Evolutionary conservation across 164 flowering plant species (phyloP), one percentile per base, ranked within the genome.

Genomic region (Protea cynaroides): DNA sequence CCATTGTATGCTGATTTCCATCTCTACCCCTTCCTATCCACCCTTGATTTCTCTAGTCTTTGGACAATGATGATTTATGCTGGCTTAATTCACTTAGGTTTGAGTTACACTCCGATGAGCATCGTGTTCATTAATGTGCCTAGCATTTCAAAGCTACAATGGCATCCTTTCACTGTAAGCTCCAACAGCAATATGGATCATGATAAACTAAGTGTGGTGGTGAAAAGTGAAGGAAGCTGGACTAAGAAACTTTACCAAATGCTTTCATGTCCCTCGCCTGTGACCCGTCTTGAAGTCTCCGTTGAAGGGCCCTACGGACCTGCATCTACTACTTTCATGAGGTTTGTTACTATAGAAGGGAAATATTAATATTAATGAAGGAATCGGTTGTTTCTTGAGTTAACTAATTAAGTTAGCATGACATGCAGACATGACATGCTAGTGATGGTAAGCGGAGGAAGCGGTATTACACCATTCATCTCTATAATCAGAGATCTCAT

Each of bases 221-320:
- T 87, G 47, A 84, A 82, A 69, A 49, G 65, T 13, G 82, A 77
- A 67, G 97, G 94, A 69, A 79, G 71, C 58, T 92, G 97, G 97
- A 65, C 87, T 23, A 68, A 65, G 22, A 83, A 81, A 67, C 92
- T 89, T 24, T 78, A 79, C 76, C 71, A 81, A 50, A 58, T 58
- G 29, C 73, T 92, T 43, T 82, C 96, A 7, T 74, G 83, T 0
- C 78, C 84, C 43, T 70, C 86, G 24, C 22, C 83, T 0, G 25
- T 70, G 6, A 81, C 84, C 10, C 90, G 74, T 25, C 88, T 89
- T 43, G 70, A 73, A 7, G 90, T 85, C 50, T 76, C 89, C 2
- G 58, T 89, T 36, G 98, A 92, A 81, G 96, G 98, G 47, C 98
- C 96, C 14, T 89, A 92, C 73, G 98, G 96, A 21, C 95, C 98